A percentile compares a stretch with the other conserved stretches of the same genome.
Evolutionary conservation across 2,329 filamentous ascomycete genomes (phyloP).

Genomic region (Cytospora piceae): DNA sequence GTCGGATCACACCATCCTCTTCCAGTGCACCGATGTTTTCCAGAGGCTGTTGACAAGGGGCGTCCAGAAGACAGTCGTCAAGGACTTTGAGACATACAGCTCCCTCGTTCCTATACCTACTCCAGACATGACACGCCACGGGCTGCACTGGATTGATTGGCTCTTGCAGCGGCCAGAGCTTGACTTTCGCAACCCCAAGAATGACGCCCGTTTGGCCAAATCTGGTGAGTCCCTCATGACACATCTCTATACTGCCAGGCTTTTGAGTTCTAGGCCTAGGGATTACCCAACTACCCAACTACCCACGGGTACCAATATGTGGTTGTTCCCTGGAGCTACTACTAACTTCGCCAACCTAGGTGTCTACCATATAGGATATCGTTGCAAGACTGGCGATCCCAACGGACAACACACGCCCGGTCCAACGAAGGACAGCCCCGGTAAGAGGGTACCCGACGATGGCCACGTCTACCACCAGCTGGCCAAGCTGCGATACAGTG

Average conservation of each 20-base stretch:
- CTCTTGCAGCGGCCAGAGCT: neutral
- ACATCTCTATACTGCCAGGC: neutral
- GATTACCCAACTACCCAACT: no score
- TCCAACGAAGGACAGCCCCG: neutral
- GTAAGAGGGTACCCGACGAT: neutral
- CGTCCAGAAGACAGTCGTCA: neutral
- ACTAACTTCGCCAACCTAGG: neutral
- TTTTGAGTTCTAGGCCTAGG: no score
- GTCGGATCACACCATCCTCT: neutral
- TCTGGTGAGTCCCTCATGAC: neutral
- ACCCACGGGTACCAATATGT: no score
- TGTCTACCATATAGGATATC: conserved; percentile 4
- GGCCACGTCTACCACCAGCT: neutral
- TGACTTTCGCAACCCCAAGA: conserved; percentile 5
- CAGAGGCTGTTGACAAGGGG: conserved; percentile 1
- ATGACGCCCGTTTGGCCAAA: neutral
- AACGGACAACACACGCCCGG: neutral
- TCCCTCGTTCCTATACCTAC: neutral
- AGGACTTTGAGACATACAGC: conserved; percentile 7
- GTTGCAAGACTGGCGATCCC: neutral
- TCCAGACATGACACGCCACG: conserved; percentile 8
- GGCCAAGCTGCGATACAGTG: neutral
- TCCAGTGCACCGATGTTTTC: conserved; percentile 10
- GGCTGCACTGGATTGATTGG: conserved; percentile 2
- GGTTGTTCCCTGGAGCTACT: no score